Evolutionary conservation across 164 flowering plant species (phyloP), one percentile per base, ranked within the genome.

Genomic region (Santalum album): DNA sequence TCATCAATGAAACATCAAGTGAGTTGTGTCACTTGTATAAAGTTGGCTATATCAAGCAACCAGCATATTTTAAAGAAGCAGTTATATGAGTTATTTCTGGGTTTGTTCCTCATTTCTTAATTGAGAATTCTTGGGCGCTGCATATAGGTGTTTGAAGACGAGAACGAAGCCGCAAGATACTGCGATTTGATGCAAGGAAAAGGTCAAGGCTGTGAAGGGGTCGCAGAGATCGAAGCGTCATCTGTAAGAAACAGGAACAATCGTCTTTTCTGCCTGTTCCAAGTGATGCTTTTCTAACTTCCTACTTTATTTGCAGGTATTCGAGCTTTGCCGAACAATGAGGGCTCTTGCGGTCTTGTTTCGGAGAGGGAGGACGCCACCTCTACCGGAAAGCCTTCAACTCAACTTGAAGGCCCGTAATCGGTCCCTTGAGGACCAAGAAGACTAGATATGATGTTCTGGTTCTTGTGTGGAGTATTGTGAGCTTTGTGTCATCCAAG

Each of bases 191-290:
- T 94, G 48, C 79, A 94, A 59, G 99, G 97, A 50, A 91, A 96
- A 58, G 96, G 95, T 49, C 83, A 78, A 73, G 92, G 83, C 17
- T 89, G 99, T 68, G 95, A 94, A 73, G 97, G 96, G 29, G 84
- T 94, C 54, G 97, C 96, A 43, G 95, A 94, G 69, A 72, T 87
- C 51, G 96, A 94, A 57, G 96, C 97, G 57, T 85, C 99, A 44
- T 87, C 87, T 10, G 97, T 94, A 77, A 73, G 82, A 51, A 56
- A 51, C 39, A 4, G 12, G 42, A 38, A 29, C 34, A 29, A 3
- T 38, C 3, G 42, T 38, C 42, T 15, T 38, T 0, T 38, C 16
- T 38, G 6, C 14, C 42, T 38, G 3, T 38, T 38, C 7, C 44
- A 26, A 20, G 23, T 18, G 40, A 36, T 58, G 17, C 25, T 51